Conservation (phyloP, 331 rosid species). For the Arachis monticola region DNA sequence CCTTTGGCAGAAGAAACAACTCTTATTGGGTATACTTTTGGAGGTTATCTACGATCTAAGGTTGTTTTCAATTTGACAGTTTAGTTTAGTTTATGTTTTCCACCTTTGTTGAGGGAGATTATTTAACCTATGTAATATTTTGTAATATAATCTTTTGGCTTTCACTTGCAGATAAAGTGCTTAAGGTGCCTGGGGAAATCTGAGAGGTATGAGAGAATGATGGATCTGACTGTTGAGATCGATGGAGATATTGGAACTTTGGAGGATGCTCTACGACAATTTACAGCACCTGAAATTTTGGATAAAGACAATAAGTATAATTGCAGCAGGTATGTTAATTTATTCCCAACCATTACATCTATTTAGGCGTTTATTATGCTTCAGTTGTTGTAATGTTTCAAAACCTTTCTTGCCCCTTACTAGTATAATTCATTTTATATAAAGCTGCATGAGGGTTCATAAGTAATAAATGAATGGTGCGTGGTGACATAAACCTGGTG, state of each 20-base stretch:
- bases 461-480: constrained; percentile 9
- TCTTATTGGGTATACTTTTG: constrained; percentile 77
- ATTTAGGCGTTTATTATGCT: constrained; percentile 25
- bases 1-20: constrained; percentile 86
- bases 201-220: constrained; percentile 78
- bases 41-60: constrained; percentile 86
- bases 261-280: constrained; percentile 89
- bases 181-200: constrained; percentile 77
- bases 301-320: constrained; percentile 77
- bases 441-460: neutral
- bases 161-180: constrained; percentile 72
- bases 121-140: constrained; percentile 29
- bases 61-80: constrained; percentile 43
- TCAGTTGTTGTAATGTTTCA: neutral
- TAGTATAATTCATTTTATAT: constrained; percentile 1
- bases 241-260: constrained; percentile 83
- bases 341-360: neutral
- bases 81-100: constrained; percentile 25
- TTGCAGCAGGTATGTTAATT: constrained; percentile 71
- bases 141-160: constrained; percentile 34
- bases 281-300: constrained; percentile 81
- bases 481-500: neutral
- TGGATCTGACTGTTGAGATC: constrained; percentile 89
- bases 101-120: constrained; percentile 5
- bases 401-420: neutral